Conservation (phyloP, 768 basidiomycete genomes). For the Tylopilus subfusipes region DNA sequence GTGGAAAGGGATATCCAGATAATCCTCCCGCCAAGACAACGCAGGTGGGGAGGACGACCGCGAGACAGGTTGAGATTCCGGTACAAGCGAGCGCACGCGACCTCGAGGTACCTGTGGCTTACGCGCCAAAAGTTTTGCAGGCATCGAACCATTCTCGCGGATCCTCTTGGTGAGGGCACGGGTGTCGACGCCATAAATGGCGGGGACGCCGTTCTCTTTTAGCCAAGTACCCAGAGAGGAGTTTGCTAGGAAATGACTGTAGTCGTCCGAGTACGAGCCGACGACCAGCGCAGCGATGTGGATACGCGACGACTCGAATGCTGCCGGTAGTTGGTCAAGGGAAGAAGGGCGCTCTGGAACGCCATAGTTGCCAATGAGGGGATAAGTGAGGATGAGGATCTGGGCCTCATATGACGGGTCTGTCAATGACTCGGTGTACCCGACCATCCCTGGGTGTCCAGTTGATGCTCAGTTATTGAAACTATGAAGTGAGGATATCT, state of each 20-base stretch:
- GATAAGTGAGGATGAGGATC: constrained; percentile 96
- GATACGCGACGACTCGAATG: constrained; percentile 94
- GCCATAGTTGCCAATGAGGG: constrained; percentile 95
- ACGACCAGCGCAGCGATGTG: constrained; percentile 91
- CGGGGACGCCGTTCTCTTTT: constrained; percentile 91
- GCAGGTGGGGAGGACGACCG: constrained; percentile 53
- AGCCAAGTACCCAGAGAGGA: constrained; percentile 91
- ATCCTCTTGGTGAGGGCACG: constrained; percentile 95
- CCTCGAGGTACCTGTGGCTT: constrained; percentile 44
- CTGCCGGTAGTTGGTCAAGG: constrained; percentile 56
- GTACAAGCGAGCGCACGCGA: constrained; percentile 33
- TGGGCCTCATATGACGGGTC: constrained; percentile 99
- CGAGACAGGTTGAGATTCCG: constrained; percentile 40
- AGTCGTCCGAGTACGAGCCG: constrained; percentile 90
- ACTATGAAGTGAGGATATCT: constrained; percentile 28
- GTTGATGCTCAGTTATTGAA: constrained; percentile 14
- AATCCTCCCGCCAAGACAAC: constrained; percentile 78
- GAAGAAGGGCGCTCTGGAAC: constrained; percentile 67
- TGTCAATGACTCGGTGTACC: constrained; percentile 96
- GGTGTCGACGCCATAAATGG: constrained; percentile 94
- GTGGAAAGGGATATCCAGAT: constrained; percentile 73
- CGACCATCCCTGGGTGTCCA: constrained; percentile 83
- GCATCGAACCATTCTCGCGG: constrained; percentile 90
- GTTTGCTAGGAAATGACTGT: constrained; percentile 89
- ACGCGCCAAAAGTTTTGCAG: constrained; percentile 77